Conservation (phyloP, 2,329 filamentous ascomycete species). For the Alternaria brassicae region DNA sequence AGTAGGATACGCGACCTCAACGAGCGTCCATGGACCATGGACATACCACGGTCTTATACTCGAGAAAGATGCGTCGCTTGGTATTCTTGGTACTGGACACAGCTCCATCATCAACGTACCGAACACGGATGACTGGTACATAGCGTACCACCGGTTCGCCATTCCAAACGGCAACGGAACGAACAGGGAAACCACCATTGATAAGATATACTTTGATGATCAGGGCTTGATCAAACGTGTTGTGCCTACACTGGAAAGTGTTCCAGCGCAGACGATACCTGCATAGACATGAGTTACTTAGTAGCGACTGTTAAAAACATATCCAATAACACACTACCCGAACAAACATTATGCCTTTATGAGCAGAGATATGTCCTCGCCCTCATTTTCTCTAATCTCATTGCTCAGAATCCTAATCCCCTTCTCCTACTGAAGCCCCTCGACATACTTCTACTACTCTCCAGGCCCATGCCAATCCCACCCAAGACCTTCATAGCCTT, state of each 20-base stretch:
- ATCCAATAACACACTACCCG: background rate
- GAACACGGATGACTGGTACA: constrained; percentile 40
- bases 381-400: background rate
- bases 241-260: constrained; percentile 35
- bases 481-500: constrained; percentile 1
- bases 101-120: constrained; percentile 38
- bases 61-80: constrained; percentile 30
- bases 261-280: constrained; percentile 13
- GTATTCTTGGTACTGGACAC: constrained; percentile 37
- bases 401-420: background rate
- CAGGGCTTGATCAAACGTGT: constrained; percentile 33
- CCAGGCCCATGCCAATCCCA: background rate
- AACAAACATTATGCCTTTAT: background rate
- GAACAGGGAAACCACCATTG: constrained; percentile 34
- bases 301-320: background rate
- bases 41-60: constrained; percentile 34
- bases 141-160: constrained; percentile 39
- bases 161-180: constrained; percentile 37
- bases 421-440: background rate
- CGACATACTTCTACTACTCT: background rate
- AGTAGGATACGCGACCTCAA: constrained; percentile 36
- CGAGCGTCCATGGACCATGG: constrained; percentile 33
- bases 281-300: background rate
- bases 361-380: background rate
- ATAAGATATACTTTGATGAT: constrained; percentile 34